phyloP scores from a whole-genome alignment of 73 alveolate species.

The Paramecium sexaurelia region DNA sequence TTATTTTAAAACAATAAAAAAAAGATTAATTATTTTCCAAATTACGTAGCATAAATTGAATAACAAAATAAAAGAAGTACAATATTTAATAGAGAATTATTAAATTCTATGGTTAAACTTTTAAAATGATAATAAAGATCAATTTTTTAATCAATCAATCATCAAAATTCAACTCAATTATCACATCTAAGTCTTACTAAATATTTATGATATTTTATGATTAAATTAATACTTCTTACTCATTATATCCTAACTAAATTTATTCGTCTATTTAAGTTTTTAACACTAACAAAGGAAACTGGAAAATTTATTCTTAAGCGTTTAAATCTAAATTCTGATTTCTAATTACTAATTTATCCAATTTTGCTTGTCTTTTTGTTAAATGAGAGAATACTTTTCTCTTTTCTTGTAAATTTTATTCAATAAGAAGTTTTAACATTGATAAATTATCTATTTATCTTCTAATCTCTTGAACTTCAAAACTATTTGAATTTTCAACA shows the following conservation, averaged over 20 bases:
- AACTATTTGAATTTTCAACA: not conserved
- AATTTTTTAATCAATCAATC: constrained; percentile 31
- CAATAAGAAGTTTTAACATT: not conserved
- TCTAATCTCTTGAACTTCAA: not conserved
- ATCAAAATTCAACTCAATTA: not conserved
- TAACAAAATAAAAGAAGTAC: constrained; percentile 43
- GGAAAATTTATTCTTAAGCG: not conserved
- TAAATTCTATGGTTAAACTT: constrained; percentile 31
- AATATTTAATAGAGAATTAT: constrained; percentile 30
- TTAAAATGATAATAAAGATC: constrained; percentile 33
- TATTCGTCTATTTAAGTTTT: not conserved
- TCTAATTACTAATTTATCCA: not conserved
- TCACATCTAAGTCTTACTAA: not conserved
- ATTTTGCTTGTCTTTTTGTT: not conserved
- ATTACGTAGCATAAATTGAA: constrained; percentile 62
- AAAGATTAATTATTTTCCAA: constrained; percentile 43
- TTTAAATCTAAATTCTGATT: not conserved
- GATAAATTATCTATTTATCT: not conserved
- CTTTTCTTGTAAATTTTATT: too few relatives aligned
- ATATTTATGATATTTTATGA: not conserved
- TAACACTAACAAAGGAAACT: not conserved
- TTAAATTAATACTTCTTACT: not conserved
- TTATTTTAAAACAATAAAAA: constrained; percentile 15
- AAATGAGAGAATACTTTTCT: too few relatives aligned
- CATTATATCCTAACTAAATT: not conserved